These are phyloP conservation scores for Lactarius sp. DNA, from an alignment of 768 basidiomycete genomes.

Conservation along the genomic window DNA sequence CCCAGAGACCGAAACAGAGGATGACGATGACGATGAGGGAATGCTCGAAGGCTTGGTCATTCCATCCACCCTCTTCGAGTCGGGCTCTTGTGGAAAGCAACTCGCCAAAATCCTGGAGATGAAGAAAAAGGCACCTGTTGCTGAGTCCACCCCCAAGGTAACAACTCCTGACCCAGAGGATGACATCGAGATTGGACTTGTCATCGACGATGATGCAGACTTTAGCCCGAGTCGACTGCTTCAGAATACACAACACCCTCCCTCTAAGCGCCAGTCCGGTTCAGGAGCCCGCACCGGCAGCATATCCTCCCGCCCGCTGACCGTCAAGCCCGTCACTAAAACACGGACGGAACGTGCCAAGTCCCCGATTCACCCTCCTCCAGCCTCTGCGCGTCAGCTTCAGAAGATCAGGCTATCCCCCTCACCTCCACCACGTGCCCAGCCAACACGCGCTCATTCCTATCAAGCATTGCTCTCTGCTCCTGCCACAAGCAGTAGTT, in stretches of 20 bases:
- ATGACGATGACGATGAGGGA: slow-evolving; percentile 54
- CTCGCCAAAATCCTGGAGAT: slow-evolving; percentile 48
- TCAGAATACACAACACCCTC: slow-evolving; percentile 42
- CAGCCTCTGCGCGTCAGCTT: slow-evolving; percentile 63
- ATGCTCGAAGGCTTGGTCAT: slow-evolving; percentile 79
- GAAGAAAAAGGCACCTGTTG: slow-evolving; percentile 53
- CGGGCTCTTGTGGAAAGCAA: slow-evolving; percentile 52
- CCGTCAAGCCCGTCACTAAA: slow-evolving; percentile 60
- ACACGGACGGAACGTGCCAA: slow-evolving; percentile 60
- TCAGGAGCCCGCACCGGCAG: slow-evolving; percentile 53
- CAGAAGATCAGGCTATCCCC: slow-evolving; percentile 65
- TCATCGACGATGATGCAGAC: slow-evolving; percentile 79
- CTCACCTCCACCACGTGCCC: slow-evolving; percentile 55
- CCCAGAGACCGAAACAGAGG: slow-evolving; percentile 68
- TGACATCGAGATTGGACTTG: slow-evolving; percentile 80
- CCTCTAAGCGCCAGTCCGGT: slow-evolving; percentile 31
- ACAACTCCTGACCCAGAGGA: slow-evolving; percentile 68
- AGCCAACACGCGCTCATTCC: slow-evolving; percentile 51
- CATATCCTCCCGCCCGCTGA: slow-evolving; percentile 44
- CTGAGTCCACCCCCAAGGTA: slow-evolving; percentile 48
- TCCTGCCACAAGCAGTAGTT: slow-evolving; percentile 44
- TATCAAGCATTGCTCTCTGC: slow-evolving; percentile 49
- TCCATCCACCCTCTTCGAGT: slow-evolving; percentile 70
- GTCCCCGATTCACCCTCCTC: slow-evolving; percentile 64
- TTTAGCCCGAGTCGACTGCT: slow-evolving; percentile 74